Evolutionary conservation across 768 basidiomycete genomes (phyloP).

Genomic region (Tricholoma sp.): DNA sequence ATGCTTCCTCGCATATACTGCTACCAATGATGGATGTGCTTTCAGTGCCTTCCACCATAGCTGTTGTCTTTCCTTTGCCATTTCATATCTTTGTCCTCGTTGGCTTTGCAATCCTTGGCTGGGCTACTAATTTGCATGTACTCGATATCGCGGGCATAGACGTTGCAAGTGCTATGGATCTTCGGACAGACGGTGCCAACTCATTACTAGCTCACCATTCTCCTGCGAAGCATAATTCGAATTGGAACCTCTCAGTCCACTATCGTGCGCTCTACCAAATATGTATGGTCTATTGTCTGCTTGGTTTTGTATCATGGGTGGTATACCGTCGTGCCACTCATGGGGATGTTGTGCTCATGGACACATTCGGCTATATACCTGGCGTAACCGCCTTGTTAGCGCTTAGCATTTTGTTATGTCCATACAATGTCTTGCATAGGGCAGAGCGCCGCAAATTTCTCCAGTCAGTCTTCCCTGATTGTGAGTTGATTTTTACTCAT

Average conservation of each 20-base stretch:
- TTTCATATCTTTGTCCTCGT: constrained; percentile 83
- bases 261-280: constrained; percentile 66
- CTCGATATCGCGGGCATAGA: constrained; percentile 74
- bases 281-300: constrained; percentile 52
- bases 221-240: constrained; percentile 26
- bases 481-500: constrained; percentile 1
- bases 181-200: constrained; percentile 35
- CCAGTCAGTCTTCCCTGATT: constrained; percentile 47
- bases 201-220: constrained; percentile 22
- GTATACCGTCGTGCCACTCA: constrained; percentile 57
- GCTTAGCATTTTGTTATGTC: constrained; percentile 55
- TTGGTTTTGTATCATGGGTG: constrained; percentile 66
- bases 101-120: constrained; percentile 78
- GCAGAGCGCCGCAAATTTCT: constrained; percentile 74
- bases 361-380: constrained; percentile 74
- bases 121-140: constrained; percentile 91
- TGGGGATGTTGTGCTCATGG: constrained; percentile 56
- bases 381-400: constrained; percentile 59
- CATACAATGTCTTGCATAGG: constrained; percentile 63
- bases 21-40: constrained; percentile 14
- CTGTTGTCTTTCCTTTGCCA: constrained; percentile 76
- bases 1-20: constrained; percentile 9
- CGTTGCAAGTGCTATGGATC: constrained; percentile 62
- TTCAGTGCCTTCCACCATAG: constrained; percentile 28
- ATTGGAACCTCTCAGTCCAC: constrained; percentile 35